A percentile compares a stretch with the other conserved stretches of the same genome.
These are phyloP conservation scores for Mycosarcoma mackinlayi DNA, from an alignment of 1,284 basidiomycete species.

Conservation along the genomic window DNA sequence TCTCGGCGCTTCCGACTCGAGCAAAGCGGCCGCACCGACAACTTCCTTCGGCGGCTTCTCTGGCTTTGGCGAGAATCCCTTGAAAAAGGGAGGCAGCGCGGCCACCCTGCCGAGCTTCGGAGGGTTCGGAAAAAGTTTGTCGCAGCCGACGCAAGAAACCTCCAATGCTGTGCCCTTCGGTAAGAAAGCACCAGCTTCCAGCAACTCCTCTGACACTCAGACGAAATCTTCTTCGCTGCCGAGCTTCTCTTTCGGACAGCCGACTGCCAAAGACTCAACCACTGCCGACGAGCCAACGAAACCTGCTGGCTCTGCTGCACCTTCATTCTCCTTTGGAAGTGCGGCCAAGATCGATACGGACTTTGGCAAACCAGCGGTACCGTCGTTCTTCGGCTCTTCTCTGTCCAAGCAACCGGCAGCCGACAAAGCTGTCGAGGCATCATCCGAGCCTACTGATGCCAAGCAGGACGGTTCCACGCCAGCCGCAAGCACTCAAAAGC, in stretches of 20 bases:
- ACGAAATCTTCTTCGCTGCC: constrained; percentile 9
- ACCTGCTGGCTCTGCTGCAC: neutral
- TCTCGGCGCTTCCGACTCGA: neutral
- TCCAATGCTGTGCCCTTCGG: constrained; percentile 5
- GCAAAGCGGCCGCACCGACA: neutral
- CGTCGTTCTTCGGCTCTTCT: constrained; percentile 27
- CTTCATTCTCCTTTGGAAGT: constrained; percentile 25
- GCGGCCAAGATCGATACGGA: neutral
- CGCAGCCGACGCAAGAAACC: constrained; percentile 1
- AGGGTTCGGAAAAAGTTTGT: constrained; percentile 2
- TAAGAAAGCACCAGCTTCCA: neutral
- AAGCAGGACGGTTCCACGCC: neutral
- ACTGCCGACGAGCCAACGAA: neutral
- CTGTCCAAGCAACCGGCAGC: constrained; percentile 1
- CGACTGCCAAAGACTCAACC: neutral
- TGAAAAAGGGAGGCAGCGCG: neutral
- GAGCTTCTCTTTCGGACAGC: constrained; percentile 30
- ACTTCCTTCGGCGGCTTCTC: constrained; percentile 11
- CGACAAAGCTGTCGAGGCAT: neutral
- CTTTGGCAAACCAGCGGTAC: constrained; percentile 15
- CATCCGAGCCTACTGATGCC: neutral
- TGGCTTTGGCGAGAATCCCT: neutral
- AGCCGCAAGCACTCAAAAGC: constrained; percentile 8
- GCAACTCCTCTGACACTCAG: constrained; percentile 1
- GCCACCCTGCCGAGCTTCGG: constrained; percentile 11